A percentile compares a stretch with the other conserved stretches of the same genome.
These are phyloP conservation scores for Saccharomycopsis javanensis DNA, from an alignment of 805 yeast genomes.

Conservation along the genomic window DNA sequence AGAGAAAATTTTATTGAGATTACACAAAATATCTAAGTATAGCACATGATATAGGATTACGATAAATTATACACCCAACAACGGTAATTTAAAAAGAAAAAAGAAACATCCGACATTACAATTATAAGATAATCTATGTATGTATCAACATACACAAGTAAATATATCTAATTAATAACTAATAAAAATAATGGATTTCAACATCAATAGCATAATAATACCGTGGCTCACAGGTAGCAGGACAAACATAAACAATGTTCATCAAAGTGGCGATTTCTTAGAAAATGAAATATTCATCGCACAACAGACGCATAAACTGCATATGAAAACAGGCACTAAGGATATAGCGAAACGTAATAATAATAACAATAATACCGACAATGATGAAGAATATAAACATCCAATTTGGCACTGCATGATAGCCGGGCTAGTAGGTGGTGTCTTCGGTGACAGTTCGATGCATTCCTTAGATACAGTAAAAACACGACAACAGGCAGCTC, in stretches of 20 bases:
- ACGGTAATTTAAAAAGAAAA: too few species aligned
- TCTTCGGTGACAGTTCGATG: constrained; percentile 86
- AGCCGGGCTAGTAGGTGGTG: constrained; percentile 95
- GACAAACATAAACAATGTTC: neutral
- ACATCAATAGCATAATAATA: neutral
- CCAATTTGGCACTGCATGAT: constrained; percentile 31
- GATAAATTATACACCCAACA: too few species aligned
- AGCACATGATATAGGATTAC: neutral
- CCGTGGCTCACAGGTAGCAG: neutral
- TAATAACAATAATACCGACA: neutral
- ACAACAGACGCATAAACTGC: neutral
- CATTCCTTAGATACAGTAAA: constrained; percentile 95
- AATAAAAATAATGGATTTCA: neutral
- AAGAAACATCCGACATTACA: neutral
- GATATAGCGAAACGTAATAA: neutral
- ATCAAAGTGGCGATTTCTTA: neutral
- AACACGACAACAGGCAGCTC: constrained; percentile 95
- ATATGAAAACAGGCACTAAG: neutral
- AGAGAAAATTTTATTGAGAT: too few species aligned
- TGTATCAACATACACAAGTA: neutral
- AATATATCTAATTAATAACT: neutral
- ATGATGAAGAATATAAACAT: neutral
- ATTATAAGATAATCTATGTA: neutral
- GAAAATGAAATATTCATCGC: neutral
- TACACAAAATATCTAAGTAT: too few species aligned